Base-by-base conservation (phyloP, 192 early-diverging fungal genomes). In the Geranomyces variabilis region DNA sequence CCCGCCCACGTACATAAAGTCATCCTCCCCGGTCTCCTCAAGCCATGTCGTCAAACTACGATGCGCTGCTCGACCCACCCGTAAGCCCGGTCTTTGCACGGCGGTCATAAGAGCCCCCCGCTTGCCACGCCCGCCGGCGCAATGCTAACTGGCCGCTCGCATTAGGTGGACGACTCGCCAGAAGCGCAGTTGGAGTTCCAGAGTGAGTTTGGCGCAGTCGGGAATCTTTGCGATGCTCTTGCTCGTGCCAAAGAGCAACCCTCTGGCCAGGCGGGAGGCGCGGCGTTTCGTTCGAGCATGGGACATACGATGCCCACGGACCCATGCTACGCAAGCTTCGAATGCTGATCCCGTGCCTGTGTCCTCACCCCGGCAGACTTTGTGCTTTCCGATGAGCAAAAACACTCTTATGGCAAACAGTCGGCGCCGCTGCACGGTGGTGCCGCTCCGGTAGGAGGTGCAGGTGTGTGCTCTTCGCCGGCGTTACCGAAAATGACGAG, bases 111-210 rank as follows among this genome's bases (percentile, higher is more conserved):
- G 21, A 29, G 9, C 33, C 14, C 17, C n/a, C n/a, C n/a, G n/a
- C n/a, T n/a, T n/a, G n/a, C n/a, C n/a, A n/a, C n/a, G n/a, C n/a
- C 21, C 21, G 21, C 15, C 67, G 22, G 22, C 30, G 12, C 28
- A 43, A 34, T 28, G 17, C 14, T 63, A 47, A 33, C 62, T 63
- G 30, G 43, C 19, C 36, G 17, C 36, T 41, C 36, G 60, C n/a
- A 36, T 41, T 61, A 75, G 72, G 56, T 81, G 49, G 77, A 82
- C 69, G 67, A 64, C 28, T 64, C 80, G 6, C 75, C 77, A 2
- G 77, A 80, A 55, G 73, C 83, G 29, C 79, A 82, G 68, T 72
- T 85, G 26, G 83, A 85, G 71, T 85, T 85, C 55, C 83, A 85
- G 63, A 81, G 81, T 83, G 69, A 14, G 71, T 51, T 2, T 14